Conservation (phyloP, 129 eudicot species). For the Sambucus nigra region DNA sequence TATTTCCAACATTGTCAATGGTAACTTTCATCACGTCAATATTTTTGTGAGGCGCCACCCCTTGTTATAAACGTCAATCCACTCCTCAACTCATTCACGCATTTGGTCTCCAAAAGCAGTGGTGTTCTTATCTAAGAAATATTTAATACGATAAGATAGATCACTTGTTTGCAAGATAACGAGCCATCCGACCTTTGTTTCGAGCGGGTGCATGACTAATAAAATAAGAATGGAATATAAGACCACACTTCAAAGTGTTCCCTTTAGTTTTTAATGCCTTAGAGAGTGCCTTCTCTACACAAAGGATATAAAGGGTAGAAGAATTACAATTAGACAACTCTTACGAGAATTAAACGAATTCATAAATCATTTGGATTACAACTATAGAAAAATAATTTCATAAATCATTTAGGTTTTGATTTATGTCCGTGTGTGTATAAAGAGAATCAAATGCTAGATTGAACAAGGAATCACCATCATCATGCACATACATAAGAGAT, state of each 20-base stretch:
- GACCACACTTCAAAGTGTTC: slow-evolving; percentile 90
- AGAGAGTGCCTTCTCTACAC: slow-evolving; percentile 95
- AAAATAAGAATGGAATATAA: slow-evolving; percentile 90
- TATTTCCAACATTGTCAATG: slow-evolving; percentile 35
- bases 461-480: no score
- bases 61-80: slow-evolving; percentile 33
- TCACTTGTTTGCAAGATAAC: slow-evolving; percentile 96
- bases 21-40: slow-evolving; percentile 91
- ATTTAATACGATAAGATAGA: slow-evolving; percentile 86
- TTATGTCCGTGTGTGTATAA: no score
- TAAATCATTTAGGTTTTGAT: no score
- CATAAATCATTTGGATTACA: no score
- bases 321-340: no score
- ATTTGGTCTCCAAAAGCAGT: slow-evolving; percentile 80
- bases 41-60: slow-evolving; percentile 95
- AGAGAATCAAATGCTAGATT: no score
- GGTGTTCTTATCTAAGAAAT: slow-evolving; percentile 63
- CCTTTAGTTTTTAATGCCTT: slow-evolving; percentile 93
- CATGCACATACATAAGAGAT: no score
- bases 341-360: no score
- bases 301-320: slow-evolving; percentile 90
- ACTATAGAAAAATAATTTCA: no score
- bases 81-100: slow-evolving; percentile 88
- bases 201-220: slow-evolving; percentile 92
- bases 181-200: slow-evolving; percentile 98